Evolutionary conservation across 805 yeast genomes (phyloP).

Genomic region (Grigorovia jiainica): DNA sequence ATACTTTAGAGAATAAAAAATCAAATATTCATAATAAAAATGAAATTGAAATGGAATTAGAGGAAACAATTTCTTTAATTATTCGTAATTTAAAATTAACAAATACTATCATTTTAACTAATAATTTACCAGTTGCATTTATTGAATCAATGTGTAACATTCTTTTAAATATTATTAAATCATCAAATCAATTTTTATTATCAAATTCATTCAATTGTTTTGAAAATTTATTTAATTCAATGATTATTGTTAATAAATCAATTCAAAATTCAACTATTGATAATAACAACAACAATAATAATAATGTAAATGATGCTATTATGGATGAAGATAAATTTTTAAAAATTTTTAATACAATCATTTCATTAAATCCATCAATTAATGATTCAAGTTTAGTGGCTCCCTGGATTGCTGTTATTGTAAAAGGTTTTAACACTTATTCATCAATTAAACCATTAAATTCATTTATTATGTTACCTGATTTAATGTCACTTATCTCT

Average conservation of each 20-base stretch:
- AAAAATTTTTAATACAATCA: constrained; percentile 57
- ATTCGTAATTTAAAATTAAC: constrained; percentile 74
- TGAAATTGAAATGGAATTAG: constrained; percentile 30
- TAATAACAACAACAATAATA: not conserved
- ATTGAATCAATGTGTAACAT: constrained; percentile 68
- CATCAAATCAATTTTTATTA: constrained; percentile 79
- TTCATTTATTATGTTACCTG: constrained; percentile 49
- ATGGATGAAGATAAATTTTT: constrained; percentile 56
- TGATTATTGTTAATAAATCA: constrained; percentile 5
- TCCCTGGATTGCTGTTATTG: constrained; percentile 90
- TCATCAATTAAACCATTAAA: constrained; percentile 41
- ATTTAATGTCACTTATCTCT: constrained; percentile 45
- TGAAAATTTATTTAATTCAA: constrained; percentile 21
- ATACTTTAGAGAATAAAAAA: constrained; percentile 29
- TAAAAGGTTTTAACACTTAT: constrained; percentile 61
- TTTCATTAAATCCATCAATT: constrained; percentile 70
- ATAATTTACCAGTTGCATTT: constrained; percentile 72
- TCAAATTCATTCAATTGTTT: constrained; percentile 76
- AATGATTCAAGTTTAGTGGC: constrained; percentile 84
- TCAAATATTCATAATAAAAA: constrained; percentile 17
- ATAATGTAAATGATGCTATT: constrained; percentile 20
- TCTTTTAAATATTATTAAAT: constrained; percentile 64
- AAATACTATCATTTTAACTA: constrained; percentile 58
- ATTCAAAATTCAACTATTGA: constrained; percentile 10
- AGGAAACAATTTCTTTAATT: constrained; percentile 45